Base-by-base conservation (phyloP, 495 filamentous ascomycete species). In the Xylona heveae region DNA sequence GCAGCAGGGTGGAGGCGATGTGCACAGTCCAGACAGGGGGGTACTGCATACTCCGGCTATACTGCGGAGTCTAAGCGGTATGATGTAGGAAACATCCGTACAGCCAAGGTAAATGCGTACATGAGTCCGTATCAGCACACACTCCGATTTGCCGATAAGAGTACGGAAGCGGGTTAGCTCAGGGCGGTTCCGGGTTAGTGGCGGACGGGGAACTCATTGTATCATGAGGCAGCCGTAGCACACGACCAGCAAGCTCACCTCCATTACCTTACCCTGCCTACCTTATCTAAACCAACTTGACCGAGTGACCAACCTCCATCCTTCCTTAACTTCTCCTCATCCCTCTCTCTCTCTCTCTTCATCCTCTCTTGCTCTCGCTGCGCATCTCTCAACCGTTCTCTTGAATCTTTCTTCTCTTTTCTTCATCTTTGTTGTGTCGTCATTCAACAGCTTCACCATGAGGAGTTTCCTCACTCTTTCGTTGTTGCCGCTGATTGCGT, bases 381-480 rank as follows among this genome's bases (percentile, higher is more conserved):
- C 24, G 38, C 45, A 35, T 31, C 26, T 39, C 39, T 23, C 24
- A 40, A 36, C 39, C 36, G 36, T 42, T 33, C 27, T 16, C 28
- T 6, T 15, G 30, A 35, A 26, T 35, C 13, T 33, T 30, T 29
- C 33, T 32, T 34, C 34, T 44, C 42, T 21, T 38, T 34, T 34
- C 34, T 41, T 36, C 36, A 35, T 37, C 31, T 42, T 42, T 37
- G 34, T 33, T 9, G 45, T 40, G 41, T 44, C 13, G 39, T 47
- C 45, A 43, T 44, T 28, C 40, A 38, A 27, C 35, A 30, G 31
- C 27, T 40, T 38, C 57, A 76, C 55, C 49, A 90, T 88, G 80
- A 81, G 70, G 61, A 71, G 66, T 57, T 42, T 73, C 51, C 36
- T 74, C 49, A 58, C 64, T 48, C 64, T 85, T 47, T 60, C 59